Conservation (phyloP, 306 rosid genomes). For the Medicago truncatula region DNA sequence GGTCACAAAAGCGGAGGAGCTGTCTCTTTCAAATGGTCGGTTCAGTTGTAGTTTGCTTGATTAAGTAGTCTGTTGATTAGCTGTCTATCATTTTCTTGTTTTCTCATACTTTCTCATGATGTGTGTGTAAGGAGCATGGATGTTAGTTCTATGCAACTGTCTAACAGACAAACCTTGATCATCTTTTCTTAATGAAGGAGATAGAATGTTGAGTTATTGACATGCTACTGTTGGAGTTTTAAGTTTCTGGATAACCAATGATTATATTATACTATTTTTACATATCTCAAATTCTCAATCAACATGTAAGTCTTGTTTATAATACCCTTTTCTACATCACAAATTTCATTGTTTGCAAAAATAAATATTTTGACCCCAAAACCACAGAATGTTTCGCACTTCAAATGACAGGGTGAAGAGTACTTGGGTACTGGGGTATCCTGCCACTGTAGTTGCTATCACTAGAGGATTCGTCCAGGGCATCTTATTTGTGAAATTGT, state of each 20-base stretch:
- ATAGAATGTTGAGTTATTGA: slow-evolving; percentile 2
- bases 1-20: slow-evolving; percentile 75
- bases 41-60: slow-evolving; percentile 72
- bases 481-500: slow-evolving; percentile 57
- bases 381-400: neutral
- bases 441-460: slow-evolving; percentile 52
- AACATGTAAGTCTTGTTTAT: neutral
- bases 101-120: slow-evolving; percentile 17
- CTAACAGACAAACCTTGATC: neutral
- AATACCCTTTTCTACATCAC: neutral
- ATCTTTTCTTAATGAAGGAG: slow-evolving; percentile 30
- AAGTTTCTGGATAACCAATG: neutral
- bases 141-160: slow-evolving; percentile 4
- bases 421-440: slow-evolving; percentile 4
- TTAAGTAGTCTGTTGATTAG: slow-evolving; percentile 29
- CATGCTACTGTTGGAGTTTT: neutral
- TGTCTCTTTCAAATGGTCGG: slow-evolving; percentile 58
- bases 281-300: neutral
- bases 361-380: neutral
- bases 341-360: slow-evolving; percentile 4
- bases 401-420: neutral
- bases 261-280: neutral
- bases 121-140: neutral
- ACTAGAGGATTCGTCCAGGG: slow-evolving; percentile 49
- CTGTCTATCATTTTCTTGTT: slow-evolving; percentile 11